Percentiles rank a stretch among this genome's conserved stretches.
phyloP scores from a whole-genome alignment of 208 protist genomes.

The Crithidia brevicula region DNA sequence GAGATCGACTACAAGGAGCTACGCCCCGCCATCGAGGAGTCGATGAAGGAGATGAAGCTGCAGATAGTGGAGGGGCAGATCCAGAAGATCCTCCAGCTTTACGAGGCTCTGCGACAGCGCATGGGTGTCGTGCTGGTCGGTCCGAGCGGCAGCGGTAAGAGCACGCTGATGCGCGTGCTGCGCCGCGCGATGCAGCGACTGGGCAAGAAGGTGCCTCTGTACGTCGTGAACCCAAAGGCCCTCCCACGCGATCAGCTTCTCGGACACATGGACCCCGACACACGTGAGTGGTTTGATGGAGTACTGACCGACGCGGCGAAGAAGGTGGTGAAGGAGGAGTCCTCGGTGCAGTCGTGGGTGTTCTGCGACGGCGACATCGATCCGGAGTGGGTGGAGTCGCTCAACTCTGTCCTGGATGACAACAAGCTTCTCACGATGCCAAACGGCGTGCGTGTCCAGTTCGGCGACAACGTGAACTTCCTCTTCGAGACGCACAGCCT shows the following conservation, averaged over 20 bases:
- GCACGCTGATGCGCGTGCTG: conserved; percentile 94
- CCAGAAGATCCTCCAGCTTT: conserved; percentile 96
- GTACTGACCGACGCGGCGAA: conserved; percentile 96
- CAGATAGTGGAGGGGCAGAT: conserved; percentile 90
- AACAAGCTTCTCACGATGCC: conserved; percentile 99
- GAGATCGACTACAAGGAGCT: conserved; percentile 95
- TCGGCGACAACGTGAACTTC: conserved; percentile 99
- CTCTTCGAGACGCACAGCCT: conserved; percentile 98
- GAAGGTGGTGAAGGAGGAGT: conserved; percentile 95
- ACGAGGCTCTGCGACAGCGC: conserved; percentile 96
- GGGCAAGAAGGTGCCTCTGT: conserved; percentile 82
- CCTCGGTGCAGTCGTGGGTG: conserved; percentile 94
- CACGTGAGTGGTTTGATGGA: conserved; percentile 98
- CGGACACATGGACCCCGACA: conserved; percentile 98
- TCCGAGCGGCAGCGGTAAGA: conserved; percentile 97
- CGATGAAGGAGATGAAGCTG: conserved; percentile 90
- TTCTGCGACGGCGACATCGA: conserved; percentile 99
- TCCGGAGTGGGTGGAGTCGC: conserved; percentile 99
- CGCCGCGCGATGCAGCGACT: conserved; percentile 86
- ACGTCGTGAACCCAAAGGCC: conserved; percentile 98
- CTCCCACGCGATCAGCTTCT: conserved; percentile 95
- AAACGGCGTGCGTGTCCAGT: conserved; percentile 98
- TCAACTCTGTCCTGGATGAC: conserved; percentile 99
- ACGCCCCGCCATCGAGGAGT: conserved; percentile 88
- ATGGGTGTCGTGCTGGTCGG: conserved; percentile 99